phyloP scores from a whole-genome alignment of 2,329 filamentous ascomycete species.

The Aspergillus transmontanensis region DNA sequence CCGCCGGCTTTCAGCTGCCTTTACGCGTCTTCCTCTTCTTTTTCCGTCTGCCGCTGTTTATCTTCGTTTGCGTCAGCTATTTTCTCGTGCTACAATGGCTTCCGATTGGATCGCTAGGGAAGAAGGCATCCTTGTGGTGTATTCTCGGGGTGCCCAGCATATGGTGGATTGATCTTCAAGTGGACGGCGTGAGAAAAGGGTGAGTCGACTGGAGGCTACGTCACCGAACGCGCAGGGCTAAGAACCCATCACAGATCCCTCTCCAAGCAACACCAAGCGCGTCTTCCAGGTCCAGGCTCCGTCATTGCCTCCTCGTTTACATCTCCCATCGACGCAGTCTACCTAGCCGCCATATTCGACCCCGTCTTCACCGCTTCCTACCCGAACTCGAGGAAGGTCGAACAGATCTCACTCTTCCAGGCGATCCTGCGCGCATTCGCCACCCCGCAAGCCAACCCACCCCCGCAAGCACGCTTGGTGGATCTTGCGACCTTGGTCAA shows the following conservation, averaged over 20 bases:
- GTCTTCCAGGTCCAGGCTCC: conserved; percentile 76
- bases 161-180: conserved; percentile 98
- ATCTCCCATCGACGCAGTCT: conserved; percentile 88
- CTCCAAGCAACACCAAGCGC: conserved; percentile 69
- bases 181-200: conserved; percentile 93
- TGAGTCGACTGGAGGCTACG: conserved; percentile 41
- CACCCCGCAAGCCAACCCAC: conserved; percentile 54
- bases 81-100: conserved; percentile 83
- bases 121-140: conserved; percentile 85
- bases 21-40: conserved; percentile 74
- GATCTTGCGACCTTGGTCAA: conserved; percentile 65
- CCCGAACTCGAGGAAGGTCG: conserved; percentile 71
- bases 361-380: conserved; percentile 90
- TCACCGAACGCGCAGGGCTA: background rate
- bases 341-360: conserved; percentile 93
- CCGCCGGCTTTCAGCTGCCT: conserved; percentile 64
- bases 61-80: conserved; percentile 68
- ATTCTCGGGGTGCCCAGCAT: conserved; percentile 87
- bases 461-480: conserved; percentile 55
- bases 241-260: conserved; percentile 55
- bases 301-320: conserved; percentile 91
- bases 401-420: conserved; percentile 73
- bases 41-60: conserved; percentile 76
- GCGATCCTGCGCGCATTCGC: conserved; percentile 75
- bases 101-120: conserved; percentile 67